Evolutionary conservation across 1,139 yeast genomes (phyloP).

Genomic region (Geotrichum fermentans): DNA sequence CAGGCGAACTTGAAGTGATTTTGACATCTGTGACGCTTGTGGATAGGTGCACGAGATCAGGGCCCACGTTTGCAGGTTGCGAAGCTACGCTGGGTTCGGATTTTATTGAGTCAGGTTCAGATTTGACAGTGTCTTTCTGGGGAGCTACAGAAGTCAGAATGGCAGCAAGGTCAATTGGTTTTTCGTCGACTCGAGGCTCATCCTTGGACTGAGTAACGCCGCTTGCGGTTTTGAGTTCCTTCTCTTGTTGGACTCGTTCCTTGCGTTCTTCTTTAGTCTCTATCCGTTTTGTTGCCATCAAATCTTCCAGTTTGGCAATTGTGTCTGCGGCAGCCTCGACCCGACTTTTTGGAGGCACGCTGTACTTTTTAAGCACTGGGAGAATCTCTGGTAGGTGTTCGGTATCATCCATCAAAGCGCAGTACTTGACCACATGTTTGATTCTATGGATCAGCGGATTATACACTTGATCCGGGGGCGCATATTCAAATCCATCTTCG

Average conservation of each 20-base stretch:
- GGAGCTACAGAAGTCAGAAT: neutral
- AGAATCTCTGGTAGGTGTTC: constrained; percentile 25
- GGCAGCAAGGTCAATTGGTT: constrained; percentile 1
- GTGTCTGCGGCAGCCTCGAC: constrained; percentile 15
- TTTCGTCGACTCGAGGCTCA: neutral
- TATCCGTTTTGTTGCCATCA: constrained; percentile 21
- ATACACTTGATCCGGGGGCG: constrained; percentile 27
- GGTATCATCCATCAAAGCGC: constrained; percentile 31
- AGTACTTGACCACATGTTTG: constrained; percentile 31
- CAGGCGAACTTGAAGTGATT: neutral
- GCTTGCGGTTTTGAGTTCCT: constrained; percentile 3
- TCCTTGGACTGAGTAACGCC: neutral
- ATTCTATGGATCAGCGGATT: constrained; percentile 35
- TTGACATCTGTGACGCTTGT: neutral
- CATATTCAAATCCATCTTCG: constrained; percentile 19
- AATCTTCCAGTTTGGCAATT: constrained; percentile 23
- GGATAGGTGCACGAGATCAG: neutral
- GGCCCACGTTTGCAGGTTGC: neutral
- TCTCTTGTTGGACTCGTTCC: constrained; percentile 4
- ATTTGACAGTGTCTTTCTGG: neutral
- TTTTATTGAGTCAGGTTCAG: neutral
- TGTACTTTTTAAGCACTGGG: constrained; percentile 24
- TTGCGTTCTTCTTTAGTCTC: constrained; percentile 18
- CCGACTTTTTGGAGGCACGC: constrained; percentile 21
- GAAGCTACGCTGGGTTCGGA: neutral